Evolutionary conservation across 139 green algal species (phyloP).

Genomic region (Auxenochlorella pyrenoidosa): DNA sequence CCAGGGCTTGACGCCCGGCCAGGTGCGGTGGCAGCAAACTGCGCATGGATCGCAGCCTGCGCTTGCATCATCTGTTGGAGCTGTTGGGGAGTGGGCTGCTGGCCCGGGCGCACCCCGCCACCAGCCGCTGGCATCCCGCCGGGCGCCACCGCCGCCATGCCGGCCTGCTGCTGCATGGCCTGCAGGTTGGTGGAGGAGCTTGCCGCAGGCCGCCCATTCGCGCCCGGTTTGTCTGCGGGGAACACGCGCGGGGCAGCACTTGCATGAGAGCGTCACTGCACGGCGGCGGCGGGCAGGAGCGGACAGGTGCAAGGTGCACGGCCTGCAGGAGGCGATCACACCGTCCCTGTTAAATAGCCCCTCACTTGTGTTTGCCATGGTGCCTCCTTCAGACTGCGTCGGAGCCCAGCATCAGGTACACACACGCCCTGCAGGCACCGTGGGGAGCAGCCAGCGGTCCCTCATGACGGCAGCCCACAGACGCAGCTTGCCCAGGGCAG

Average conservation of each 20-base stretch:
- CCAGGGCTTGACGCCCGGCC: not conserved
- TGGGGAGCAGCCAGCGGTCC: too few relatives aligned
- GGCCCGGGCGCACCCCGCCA: not conserved
- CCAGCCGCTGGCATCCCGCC: not conserved
- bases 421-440: too few relatives aligned
- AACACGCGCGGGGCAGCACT: not conserved
- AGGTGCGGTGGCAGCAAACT: not conserved
- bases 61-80: not conserved
- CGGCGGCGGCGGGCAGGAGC: not conserved
- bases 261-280: not conserved
- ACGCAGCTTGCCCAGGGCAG: too few relatives aligned
- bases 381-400: not conserved
- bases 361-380: conserved; percentile 13
- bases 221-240: conserved; percentile 15
- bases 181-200: not conserved
- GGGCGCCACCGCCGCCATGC: not conserved
- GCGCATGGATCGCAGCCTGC: not conserved
- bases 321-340: too few relatives aligned
- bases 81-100: conserved; percentile 5
- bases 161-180: not conserved
- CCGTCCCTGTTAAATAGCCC: too few relatives aligned
- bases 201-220: not conserved
- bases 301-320: not conserved
- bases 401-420: not conserved
- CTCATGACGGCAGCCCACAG: too few relatives aligned